A percentile compares a stretch with the other conserved stretches of the same genome.
Evolutionary conservation across 2,329 filamentous ascomycete species (phyloP).

Genomic region (Chalaropsis ovoidea): DNA sequence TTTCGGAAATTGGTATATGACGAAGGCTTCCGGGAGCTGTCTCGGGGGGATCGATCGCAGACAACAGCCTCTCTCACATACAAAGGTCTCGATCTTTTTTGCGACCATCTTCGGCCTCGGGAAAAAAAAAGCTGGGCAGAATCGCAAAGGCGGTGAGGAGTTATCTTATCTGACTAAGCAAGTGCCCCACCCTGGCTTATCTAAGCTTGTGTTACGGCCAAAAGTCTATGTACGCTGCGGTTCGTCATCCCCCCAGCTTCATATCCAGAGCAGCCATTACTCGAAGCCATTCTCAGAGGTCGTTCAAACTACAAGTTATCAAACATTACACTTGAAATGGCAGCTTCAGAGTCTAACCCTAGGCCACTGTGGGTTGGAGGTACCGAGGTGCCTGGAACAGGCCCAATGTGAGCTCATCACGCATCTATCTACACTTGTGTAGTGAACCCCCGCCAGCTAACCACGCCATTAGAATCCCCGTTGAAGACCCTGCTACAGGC

Average conservation of each 20-base stretch:
- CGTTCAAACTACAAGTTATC: too few relatives aligned
- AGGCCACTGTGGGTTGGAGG: slow-evolving; percentile 29
- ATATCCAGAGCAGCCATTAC: too few relatives aligned
- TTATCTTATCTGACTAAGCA: slow-evolving; percentile 17
- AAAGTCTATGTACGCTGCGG: too few relatives aligned
- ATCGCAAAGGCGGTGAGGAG: slow-evolving; percentile 20
- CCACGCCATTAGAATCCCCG: slow-evolving; percentile 36
- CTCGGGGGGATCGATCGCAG: background rate
- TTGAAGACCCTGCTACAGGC: slow-evolving; percentile 46
- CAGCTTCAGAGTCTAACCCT: background rate
- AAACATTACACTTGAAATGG: background rate
- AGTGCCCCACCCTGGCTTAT: too few relatives aligned
- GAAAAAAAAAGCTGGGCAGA: slow-evolving; percentile 24
- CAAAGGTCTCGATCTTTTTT: too few relatives aligned
- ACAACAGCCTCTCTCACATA: background rate
- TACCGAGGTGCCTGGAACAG: slow-evolving; percentile 32
- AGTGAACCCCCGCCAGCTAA: background rate
- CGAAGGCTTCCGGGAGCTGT: background rate
- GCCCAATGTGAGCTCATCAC: slow-evolving; percentile 37
- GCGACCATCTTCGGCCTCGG: too few relatives aligned
- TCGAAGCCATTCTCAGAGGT: too few relatives aligned
- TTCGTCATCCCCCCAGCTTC: too few relatives aligned
- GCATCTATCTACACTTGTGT: background rate
- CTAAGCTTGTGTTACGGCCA: too few relatives aligned
- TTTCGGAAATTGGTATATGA: too few relatives aligned